These are phyloP conservation scores for Eragrostis tef DNA, from an alignment of 202 grass and related monocot species.

Conservation along the genomic window DNA sequence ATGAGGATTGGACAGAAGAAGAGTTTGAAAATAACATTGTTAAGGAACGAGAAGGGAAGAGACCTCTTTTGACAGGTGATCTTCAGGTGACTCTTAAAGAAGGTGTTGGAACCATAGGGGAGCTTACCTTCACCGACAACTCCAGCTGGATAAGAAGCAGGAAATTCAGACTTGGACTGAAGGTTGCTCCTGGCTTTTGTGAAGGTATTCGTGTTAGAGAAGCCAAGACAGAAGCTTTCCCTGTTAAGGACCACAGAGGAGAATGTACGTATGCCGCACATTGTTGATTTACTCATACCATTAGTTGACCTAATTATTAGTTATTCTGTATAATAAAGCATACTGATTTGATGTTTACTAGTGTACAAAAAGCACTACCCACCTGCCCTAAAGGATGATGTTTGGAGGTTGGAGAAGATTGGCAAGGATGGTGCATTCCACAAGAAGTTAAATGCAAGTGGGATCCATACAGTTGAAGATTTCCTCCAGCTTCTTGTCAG, in stretches of 20 bases:
- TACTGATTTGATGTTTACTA: slow-evolving; percentile 49
- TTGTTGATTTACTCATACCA: slow-evolving; percentile 35
- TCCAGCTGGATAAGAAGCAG: slow-evolving; percentile 88
- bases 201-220: slow-evolving; percentile 70
- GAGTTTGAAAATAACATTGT: slow-evolving; percentile 76
- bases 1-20: slow-evolving; percentile 76
- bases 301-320: slow-evolving; percentile 25
- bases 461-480: slow-evolving; percentile 86
- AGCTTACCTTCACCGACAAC: slow-evolving; percentile 87
- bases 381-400: slow-evolving; percentile 87
- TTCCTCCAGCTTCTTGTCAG: slow-evolving; percentile 86
- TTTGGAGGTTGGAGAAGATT: slow-evolving; percentile 98
- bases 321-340: slow-evolving; percentile 19
- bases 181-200: slow-evolving; percentile 63
- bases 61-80: slow-evolving; percentile 76
- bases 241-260: slow-evolving; percentile 90
- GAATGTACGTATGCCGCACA: slow-evolving; percentile 60
- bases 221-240: slow-evolving; percentile 80
- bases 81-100: slow-evolving; percentile 79
- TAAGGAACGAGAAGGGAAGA: slow-evolving; percentile 79
- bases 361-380: slow-evolving; percentile 99
- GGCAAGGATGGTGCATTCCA: slow-evolving; percentile 97
- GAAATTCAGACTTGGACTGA: slow-evolving; percentile 81
- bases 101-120: slow-evolving; percentile 76
- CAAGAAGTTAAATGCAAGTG: slow-evolving; percentile 72